Conservation (phyloP, 192 early-diverging fungal genomes). For the Coemansia sp. region DNA sequence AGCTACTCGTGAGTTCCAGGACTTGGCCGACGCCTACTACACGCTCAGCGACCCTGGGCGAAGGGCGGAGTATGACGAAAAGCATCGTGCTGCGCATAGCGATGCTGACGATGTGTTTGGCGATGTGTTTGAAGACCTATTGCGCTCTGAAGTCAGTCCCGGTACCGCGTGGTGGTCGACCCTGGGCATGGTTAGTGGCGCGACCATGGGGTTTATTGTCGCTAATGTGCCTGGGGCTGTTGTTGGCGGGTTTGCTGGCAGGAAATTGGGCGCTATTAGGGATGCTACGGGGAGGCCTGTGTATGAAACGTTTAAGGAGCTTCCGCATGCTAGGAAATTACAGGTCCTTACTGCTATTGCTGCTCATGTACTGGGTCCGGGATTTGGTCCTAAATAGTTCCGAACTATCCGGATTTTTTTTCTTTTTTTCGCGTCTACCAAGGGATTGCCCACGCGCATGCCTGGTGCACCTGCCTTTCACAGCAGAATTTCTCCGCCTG, state of each 20-base stretch:
- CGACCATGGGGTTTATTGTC: conserved; percentile 73
- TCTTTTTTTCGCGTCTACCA: not conserved
- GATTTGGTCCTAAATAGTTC: conserved; percentile 12
- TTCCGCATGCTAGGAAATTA: conserved; percentile 63
- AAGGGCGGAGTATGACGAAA: conserved; percentile 61
- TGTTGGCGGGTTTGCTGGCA: conserved; percentile 63
- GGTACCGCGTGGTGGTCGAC: conserved; percentile 59
- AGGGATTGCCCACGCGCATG: not conserved
- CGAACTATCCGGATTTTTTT: not conserved
- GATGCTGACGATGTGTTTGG: conserved; percentile 74
- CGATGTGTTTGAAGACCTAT: conserved; percentile 81
- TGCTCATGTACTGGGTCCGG: conserved; percentile 44
- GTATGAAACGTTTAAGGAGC: conserved; percentile 61
- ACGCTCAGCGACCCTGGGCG: conserved; percentile 63
- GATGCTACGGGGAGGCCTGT: conserved; percentile 69
- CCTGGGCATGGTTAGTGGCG: conserved; percentile 68
- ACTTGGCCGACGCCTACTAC: conserved; percentile 81
- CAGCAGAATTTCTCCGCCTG: not conserved
- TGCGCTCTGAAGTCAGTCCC: conserved; percentile 72
- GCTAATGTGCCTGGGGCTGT: conserved; percentile 69
- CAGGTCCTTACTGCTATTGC: conserved; percentile 60
- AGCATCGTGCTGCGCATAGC: conserved; percentile 39
- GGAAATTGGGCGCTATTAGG: conserved; percentile 65
- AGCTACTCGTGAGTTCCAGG: conserved; percentile 70
- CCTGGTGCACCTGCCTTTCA: not conserved